Evolutionary conservation across 140 eudicot genomes (phyloP).

Genomic region (Erigeron philadelphicus): DNA sequence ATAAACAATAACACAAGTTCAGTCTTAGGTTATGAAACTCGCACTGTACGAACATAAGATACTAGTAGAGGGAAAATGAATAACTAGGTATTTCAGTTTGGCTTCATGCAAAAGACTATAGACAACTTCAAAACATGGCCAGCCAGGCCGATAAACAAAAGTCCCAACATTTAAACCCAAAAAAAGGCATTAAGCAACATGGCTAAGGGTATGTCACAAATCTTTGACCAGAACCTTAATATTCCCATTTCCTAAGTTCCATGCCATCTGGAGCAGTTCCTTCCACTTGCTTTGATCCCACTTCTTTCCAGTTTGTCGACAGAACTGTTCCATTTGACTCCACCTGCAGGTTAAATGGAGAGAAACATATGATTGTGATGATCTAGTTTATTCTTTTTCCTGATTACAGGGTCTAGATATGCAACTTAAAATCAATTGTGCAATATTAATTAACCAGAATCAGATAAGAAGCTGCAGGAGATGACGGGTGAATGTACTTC

Average conservation of each 20-base stretch:
- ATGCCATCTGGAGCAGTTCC: slow-evolving; percentile 90
- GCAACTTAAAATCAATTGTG: too few relatives aligned
- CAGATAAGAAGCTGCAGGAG: not conserved
- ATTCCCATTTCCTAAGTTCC: slow-evolving; percentile 82
- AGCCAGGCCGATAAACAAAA: slow-evolving; percentile 14
- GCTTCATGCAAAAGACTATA: slow-evolving; percentile 25
- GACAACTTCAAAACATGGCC: slow-evolving; percentile 31
- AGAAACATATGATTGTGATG: not conserved
- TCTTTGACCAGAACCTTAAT: slow-evolving; percentile 23
- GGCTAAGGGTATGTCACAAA: slow-evolving; percentile 14
- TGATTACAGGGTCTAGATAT: not conserved
- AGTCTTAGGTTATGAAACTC: not conserved
- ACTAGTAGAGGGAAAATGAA: slow-evolving; percentile 15
- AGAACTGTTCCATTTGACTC: slow-evolving; percentile 88
- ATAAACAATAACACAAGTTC: not conserved
- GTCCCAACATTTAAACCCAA: not conserved
- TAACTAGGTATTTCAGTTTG: slow-evolving; percentile 5
- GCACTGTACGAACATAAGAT: not conserved
- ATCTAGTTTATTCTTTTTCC: not conserved
- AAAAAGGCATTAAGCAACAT: not conserved
- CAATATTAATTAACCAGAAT: not conserved
- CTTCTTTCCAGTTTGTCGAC: slow-evolving; percentile 90
- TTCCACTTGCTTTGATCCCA: slow-evolving; percentile 67
- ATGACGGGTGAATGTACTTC: not conserved
- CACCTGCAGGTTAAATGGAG: slow-evolving; percentile 30